Evolutionary conservation across 2,329 filamentous ascomycete species (phyloP), one percentile per base, ranked within the genome.

Genomic region (Colletotrichum spaethianum): DNA sequence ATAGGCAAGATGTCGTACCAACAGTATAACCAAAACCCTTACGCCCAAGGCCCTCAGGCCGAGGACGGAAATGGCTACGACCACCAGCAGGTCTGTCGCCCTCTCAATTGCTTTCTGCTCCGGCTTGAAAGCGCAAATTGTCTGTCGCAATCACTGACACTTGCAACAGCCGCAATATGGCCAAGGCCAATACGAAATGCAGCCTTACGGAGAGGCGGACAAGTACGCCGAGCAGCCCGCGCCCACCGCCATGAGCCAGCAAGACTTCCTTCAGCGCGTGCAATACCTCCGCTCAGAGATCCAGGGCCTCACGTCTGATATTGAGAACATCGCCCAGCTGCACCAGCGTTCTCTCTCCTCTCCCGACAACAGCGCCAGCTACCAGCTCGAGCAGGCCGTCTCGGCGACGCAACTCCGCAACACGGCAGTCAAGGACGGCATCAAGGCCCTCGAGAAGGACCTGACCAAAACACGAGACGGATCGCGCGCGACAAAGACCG

Each of bases 371-470:
- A 80, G 78, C 63, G 86, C 88, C 61, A 84, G 84, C 63, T 82
- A 86, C 60, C 88, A 91, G 81, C 87, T 94, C 31, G 91, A 95
- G 81, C 86, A 88, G 76, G 86, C 93, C 64, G 89, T 94, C 68
- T 86, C 91, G 56, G 86, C 93, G 76, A 94, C 93, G 6, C 92
- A 94, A 80, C 84, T 91, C 75, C 88, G 92, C 78, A 94, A 93
- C 83, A 91, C 89, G n/a, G 86, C 89, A 75, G 94, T 96, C 85
- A 92, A 93, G 79, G 91, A 94, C 79, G 91, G 93, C 83, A 93
- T 96, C 85, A 93, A 93, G 82, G 89, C 88, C 76, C 86, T 96
- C 66, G 93, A 95, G 83, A 86, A 84, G 73, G 93, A 96, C 80
- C 89, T 91, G 56, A 85, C 87, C 79, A 90, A 90, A 80, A 93